Conservation (phyloP, 139 green algal species). For the Diplosphaera chodatii region DNA sequence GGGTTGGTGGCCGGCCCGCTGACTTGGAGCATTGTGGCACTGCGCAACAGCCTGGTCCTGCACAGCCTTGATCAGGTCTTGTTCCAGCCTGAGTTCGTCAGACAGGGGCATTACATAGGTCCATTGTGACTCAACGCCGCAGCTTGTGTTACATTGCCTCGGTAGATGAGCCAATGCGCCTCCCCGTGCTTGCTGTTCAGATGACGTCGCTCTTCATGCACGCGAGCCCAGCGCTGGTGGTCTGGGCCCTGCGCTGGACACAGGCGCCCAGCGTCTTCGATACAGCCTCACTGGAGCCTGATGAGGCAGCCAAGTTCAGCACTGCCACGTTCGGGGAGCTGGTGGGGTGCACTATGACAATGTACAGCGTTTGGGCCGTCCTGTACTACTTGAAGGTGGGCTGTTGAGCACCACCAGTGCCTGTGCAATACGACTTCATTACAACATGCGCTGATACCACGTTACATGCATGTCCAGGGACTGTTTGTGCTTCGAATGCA, state of each 20-base stretch:
- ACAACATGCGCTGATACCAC: too few relatives aligned
- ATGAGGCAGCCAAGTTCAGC: constrained; percentile 9
- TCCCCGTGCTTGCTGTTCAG: constrained; percentile 31
- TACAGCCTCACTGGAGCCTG: neutral
- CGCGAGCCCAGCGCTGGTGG: constrained; percentile 45
- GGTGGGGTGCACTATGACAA: constrained; percentile 34
- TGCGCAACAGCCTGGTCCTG: constrained; percentile 74
- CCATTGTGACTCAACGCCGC: constrained; percentile 67
- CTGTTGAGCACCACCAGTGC: too few relatives aligned
- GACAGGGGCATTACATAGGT: too few relatives aligned
- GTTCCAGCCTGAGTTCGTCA: neutral
- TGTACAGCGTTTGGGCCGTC: constrained; percentile 47
- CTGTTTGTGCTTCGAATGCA: too few relatives aligned
- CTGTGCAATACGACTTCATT: too few relatives aligned
- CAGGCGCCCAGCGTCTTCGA: constrained; percentile 23
- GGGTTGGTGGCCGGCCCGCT: constrained; percentile 60
- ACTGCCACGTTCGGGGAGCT: constrained; percentile 30
- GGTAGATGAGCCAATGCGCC: too few relatives aligned
- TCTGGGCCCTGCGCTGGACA: constrained; percentile 53
- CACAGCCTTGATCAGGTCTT: constrained; percentile 70
- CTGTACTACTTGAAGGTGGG: constrained; percentile 60
- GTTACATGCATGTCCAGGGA: too few relatives aligned
- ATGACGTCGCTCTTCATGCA: constrained; percentile 61
- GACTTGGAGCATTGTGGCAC: constrained; percentile 58
- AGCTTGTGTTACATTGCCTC: constrained; percentile 73